Base-by-base conservation (phyloP, 805 yeast species). In the Metschnikowia colocasiae region DNA sequence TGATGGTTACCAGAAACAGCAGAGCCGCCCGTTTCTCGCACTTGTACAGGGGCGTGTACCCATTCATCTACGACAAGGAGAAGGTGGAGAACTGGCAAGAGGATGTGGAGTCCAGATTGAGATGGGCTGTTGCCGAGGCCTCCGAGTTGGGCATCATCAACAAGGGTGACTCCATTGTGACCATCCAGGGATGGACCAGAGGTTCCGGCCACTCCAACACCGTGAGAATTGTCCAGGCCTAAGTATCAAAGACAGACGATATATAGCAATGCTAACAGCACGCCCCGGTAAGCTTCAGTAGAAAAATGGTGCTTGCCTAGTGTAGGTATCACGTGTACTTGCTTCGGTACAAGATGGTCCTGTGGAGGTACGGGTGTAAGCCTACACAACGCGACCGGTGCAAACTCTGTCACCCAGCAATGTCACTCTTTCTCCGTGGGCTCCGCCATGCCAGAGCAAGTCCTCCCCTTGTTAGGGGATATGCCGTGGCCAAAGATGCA, bases 121-220 rank as follows among this genome's bases (percentile, higher is more conserved):
- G 86, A 74, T 85, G 85, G 83, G 98, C 97, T 71, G 84, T 92
- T 68, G 76, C 82, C 59, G 90, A 87, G 78, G 97, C 96, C 59
- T 78, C 84, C 63, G 84, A 80, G 55, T 81, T 91, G 63, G 95
- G 95, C 62, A 81, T 94, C 73, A 77, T 94, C 68, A 72, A 75
- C 61, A 83, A 81, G 73, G 96, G 96, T 73, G 97, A 90, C 70
- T 76, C 86, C 52, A 85, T 89, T 62, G 88, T 94, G 59, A 87
- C 96, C 67, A 86, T 94, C 72, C 99, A 94, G 81, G 99, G 99
- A 71, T 94, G 96, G 92, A 87, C 95, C 67, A 87, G 92, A 71
- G 98, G 98, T 76, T 80, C 89, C 59, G 99, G 99, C 68, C 97
- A 94, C 85, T 88, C 99, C 67, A 94, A 94, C 87, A 94, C 99